Percentiles rank a stretch among this genome's conserved stretches.
phyloP scores from a whole-genome alignment of 176 grass and related monocot genomes.

The Pharus latifolius region DNA sequence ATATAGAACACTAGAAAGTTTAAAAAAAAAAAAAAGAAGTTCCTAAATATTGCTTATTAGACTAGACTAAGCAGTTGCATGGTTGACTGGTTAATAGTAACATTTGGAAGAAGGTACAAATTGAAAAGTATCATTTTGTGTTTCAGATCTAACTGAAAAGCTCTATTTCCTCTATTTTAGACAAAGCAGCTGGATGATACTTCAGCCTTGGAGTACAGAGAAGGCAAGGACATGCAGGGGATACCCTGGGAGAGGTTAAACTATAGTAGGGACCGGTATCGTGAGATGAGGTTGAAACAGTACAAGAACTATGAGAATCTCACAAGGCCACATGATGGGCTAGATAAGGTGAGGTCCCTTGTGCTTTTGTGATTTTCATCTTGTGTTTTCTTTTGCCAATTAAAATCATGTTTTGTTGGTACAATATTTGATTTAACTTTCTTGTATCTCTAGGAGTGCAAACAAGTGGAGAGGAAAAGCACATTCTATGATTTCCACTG shows the following conservation, averaged over 20 bases:
- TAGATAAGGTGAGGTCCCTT: background rate
- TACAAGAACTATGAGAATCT: slow-evolving; percentile 48
- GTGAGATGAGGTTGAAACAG: slow-evolving; percentile 42
- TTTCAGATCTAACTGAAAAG: background rate
- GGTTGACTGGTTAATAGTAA: background rate
- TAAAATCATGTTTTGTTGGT: background rate
- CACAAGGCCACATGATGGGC: background rate
- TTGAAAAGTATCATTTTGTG: no score
- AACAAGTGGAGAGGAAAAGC: slow-evolving; percentile 29
- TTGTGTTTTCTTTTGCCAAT: background rate
- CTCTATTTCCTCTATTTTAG: background rate
- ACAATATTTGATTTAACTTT: background rate
- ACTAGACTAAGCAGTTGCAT: background rate
- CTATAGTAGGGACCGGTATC: slow-evolving; percentile 36
- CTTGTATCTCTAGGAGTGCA: slow-evolving; percentile 34
- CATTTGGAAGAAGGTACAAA: no score
- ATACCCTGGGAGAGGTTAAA: slow-evolving; percentile 60
- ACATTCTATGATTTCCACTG: slow-evolving; percentile 81
- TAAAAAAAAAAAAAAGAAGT: background rate
- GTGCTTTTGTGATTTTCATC: background rate
- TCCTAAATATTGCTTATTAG: background rate
- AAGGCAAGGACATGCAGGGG: slow-evolving; percentile 50
- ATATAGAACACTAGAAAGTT: no score
- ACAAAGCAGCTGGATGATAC: slow-evolving; percentile 4
- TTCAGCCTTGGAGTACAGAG: slow-evolving; percentile 16